phyloP scores from a whole-genome alignment of 2,329 filamentous ascomycete species.

The Podosphaera fusca region DNA sequence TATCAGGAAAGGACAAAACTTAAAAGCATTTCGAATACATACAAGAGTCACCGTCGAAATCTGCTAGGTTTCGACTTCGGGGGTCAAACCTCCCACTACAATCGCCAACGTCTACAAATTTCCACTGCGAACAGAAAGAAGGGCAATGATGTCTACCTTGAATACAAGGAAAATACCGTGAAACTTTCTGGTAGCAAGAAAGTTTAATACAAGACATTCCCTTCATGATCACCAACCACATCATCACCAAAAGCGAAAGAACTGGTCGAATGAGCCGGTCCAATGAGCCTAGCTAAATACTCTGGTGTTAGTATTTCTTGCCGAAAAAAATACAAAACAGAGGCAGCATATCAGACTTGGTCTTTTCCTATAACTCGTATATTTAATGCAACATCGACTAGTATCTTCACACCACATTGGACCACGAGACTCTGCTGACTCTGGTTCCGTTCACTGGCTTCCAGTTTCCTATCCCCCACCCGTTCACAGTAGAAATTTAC shows the following conservation, averaged over 20 bases:
- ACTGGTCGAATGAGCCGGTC: neutral
- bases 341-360: neutral
- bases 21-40: no score
- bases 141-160: neutral
- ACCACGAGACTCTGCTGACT: neutral
- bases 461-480: neutral
- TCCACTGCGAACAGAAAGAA: neutral
- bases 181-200: neutral
- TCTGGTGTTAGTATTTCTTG: neutral
- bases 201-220: neutral
- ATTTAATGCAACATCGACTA: neutral
- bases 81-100: no score
- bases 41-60: no score
- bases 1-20: no score
- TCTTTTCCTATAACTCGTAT: neutral
- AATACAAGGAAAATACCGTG: neutral
- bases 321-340: neutral
- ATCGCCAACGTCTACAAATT: no score
- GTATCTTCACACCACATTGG: neutral
- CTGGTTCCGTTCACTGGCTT: neutral
- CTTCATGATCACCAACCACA: neutral
- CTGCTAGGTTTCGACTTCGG: no score
- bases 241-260: neutral
- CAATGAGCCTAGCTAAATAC: neutral
- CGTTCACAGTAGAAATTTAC: neutral